A percentile compares a stretch with the other conserved stretches of the same genome.
Evolutionary conservation across 768 basidiomycete genomes (phyloP).

Genomic region (Mycena crocata): DNA sequence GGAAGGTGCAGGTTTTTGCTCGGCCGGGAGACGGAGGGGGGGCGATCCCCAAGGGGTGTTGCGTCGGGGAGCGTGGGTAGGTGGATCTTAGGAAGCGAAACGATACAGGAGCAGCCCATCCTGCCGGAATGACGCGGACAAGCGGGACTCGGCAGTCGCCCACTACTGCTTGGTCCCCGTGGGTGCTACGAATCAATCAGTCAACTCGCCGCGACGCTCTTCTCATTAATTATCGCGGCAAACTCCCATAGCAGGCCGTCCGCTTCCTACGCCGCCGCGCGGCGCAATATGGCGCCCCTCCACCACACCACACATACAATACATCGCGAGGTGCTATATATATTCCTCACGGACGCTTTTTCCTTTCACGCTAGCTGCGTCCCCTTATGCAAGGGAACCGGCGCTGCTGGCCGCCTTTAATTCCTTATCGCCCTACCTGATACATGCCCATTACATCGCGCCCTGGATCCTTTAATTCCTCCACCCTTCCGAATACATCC

Average conservation of each 20-base stretch:
- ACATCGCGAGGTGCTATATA: slow-evolving; percentile 26
- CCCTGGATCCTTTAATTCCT: slow-evolving; percentile 13
- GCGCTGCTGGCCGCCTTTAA: slow-evolving; percentile 28
- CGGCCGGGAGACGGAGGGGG: slow-evolving; percentile 28
- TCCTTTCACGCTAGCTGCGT: slow-evolving; percentile 28
- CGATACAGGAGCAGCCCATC: slow-evolving; percentile 23
- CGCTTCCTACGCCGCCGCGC: slow-evolving; percentile 23
- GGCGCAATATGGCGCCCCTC: slow-evolving; percentile 23
- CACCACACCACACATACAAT: slow-evolving; percentile 17
- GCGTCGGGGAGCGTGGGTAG: slow-evolving; percentile 22
- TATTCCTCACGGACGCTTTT: slow-evolving; percentile 33
- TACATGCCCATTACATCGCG: slow-evolving; percentile 12
- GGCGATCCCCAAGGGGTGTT: slow-evolving; percentile 10
- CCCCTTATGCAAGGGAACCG: slow-evolving; percentile 5
- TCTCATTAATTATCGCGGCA: slow-evolving; percentile 28
- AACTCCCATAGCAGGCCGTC: slow-evolving; percentile 6
- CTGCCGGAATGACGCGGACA: slow-evolving; percentile 20
- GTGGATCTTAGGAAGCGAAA: slow-evolving; percentile 19
- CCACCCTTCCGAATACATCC: neutral
- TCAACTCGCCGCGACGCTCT: slow-evolving; percentile 19
- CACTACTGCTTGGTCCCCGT: slow-evolving; percentile 11
- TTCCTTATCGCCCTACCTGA: slow-evolving; percentile 9
- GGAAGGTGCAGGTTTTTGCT: slow-evolving; percentile 54
- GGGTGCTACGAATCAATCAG: slow-evolving; percentile 5
- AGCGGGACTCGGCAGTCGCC: slow-evolving; percentile 15